Evolutionary conservation across 768 basidiomycete species (phyloP), one percentile per base, ranked within the genome.

Genomic region (Pulveroboletus sp.): DNA sequence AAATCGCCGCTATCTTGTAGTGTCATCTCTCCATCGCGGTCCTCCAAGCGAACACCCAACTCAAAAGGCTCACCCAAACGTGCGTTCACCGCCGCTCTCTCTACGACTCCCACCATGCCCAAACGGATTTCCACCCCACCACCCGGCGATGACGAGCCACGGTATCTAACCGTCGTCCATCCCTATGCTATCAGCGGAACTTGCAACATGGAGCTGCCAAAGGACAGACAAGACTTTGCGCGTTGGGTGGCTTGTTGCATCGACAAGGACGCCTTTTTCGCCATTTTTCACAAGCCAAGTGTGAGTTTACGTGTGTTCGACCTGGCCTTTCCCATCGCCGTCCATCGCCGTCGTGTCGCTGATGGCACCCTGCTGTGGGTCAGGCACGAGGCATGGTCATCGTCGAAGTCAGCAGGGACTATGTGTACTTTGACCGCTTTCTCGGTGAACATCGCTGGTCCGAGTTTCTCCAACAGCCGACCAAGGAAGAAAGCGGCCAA

Each of bases 311-410:
- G 7, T n/a, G 21, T 31, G 1, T 30, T 27, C 14, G 26, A 28
- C 15, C 11, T 6, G 21, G 32, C 5, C 14, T 47, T 47, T 21
- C 44, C 32, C 33, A 43, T 6, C 9, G 10, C 10, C 28, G 24
- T 32, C 18, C 9, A n/a, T 21, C 32, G 14, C 12, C 2, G 4
- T 40, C 30, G 3, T 10, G 3, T 47, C 49, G 18, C 50, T 54
- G 43, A 56, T 47, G 31, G 14, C 47, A 11, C 18, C 6, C 5
- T 17, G 6, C 42, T 32, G 17, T 30, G 42, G 6, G 32, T 28
- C 2, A 75, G 74, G 72, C 76, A 1, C 73, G 69, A 9, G 73
- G 66, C 43, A 75, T 72, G 67, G 67, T 78, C 39, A 71, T 78
- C 43, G 63, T 78, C 50, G 76, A 76, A 39, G 57, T 78, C 26